Evolutionary conservation across 805 yeast genomes (phyloP).

Genomic region (Pichia eremophila): DNA sequence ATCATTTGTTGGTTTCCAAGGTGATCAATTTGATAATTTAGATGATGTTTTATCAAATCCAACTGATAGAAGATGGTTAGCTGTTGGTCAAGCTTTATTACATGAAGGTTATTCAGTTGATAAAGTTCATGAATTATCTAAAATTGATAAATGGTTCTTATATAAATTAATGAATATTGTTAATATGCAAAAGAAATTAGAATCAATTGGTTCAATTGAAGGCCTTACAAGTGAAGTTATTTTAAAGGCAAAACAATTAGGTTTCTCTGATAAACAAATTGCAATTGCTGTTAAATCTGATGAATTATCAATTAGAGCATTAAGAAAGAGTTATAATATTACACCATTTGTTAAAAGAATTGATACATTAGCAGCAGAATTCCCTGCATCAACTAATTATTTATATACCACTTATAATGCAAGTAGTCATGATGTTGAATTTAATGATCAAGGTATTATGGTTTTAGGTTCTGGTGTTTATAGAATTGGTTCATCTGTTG

Average conservation of each 20-base stretch:
- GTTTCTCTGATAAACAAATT: conserved; percentile 93
- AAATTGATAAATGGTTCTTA: conserved; percentile 94
- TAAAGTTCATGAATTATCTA: conserved; percentile 80
- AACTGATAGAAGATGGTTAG: conserved; percentile 94
- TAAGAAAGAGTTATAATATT: conserved; percentile 72
- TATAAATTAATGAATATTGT: conserved; percentile 90
- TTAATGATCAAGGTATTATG: conserved; percentile 85
- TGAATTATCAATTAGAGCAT: conserved; percentile 75
- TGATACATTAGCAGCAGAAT: conserved; percentile 96
- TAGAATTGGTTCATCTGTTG: conserved; percentile 97
- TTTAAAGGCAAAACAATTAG: conserved; percentile 79
- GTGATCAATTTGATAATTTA: conserved; percentile 65
- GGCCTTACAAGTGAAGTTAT: conserved; percentile 61
- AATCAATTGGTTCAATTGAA: conserved; percentile 47
- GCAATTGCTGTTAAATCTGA: conserved; percentile 61
- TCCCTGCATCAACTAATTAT: conserved; percentile 95
- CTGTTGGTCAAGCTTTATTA: conserved; percentile 93
- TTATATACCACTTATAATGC: conserved; percentile 95
- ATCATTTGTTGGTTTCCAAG: conserved; percentile 83
- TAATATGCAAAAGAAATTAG: conserved; percentile 74
- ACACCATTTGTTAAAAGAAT: conserved; percentile 93
- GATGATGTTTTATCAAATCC: conserved; percentile 76
- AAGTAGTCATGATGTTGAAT: conserved; percentile 69
- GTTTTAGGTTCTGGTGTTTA: conserved; percentile 98
- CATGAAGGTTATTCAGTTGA: conserved; percentile 91